Evolutionary conservation across 805 yeast species (phyloP).

Genomic region (Ogataea polymorpha): DNA sequence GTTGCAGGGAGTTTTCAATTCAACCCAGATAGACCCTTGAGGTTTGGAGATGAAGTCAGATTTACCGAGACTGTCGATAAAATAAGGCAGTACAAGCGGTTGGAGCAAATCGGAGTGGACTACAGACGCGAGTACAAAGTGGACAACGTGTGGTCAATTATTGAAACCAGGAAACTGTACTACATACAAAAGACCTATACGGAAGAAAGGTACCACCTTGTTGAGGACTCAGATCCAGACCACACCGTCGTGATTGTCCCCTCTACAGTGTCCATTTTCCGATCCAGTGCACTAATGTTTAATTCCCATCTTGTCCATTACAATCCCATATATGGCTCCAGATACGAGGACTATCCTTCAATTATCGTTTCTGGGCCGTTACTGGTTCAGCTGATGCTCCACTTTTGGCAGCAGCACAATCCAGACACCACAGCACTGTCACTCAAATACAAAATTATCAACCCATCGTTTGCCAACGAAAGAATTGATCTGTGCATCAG

Average conservation of each 20-base stretch:
- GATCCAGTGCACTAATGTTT: conserved; percentile 73
- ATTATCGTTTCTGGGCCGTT: conserved; percentile 82
- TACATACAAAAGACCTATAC: conserved; percentile 48
- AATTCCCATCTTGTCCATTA: conserved; percentile 86
- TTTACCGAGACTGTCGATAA: conserved; percentile 54
- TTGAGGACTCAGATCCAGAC: conserved; percentile 17
- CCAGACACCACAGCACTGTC: conserved; percentile 6
- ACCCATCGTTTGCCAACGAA: conserved; percentile 48
- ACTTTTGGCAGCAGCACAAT: conserved; percentile 36
- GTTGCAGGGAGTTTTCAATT: conserved; percentile 60
- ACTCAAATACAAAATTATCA: conserved; percentile 47
- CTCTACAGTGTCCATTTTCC: conserved; percentile 44
- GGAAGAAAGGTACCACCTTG: background rate
- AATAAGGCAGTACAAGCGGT: conserved; percentile 34
- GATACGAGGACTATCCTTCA: conserved; percentile 56
- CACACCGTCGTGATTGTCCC: conserved; percentile 33
- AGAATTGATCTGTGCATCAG: conserved; percentile 27
- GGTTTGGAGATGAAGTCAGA: conserved; percentile 35
- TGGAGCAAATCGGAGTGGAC: conserved; percentile 46
- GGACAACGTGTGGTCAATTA: conserved; percentile 24
- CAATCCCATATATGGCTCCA: conserved; percentile 50
- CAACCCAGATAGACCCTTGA: conserved; percentile 29
- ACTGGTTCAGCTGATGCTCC: conserved; percentile 55
- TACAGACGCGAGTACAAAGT: conserved; percentile 47
- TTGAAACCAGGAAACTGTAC: conserved; percentile 59